A percentile compares a stretch with the other conserved stretches of the same genome.
Conservation (phyloP, 2,329 filamentous ascomycete genomes). For the Colletotrichum tropicicola region DNA sequence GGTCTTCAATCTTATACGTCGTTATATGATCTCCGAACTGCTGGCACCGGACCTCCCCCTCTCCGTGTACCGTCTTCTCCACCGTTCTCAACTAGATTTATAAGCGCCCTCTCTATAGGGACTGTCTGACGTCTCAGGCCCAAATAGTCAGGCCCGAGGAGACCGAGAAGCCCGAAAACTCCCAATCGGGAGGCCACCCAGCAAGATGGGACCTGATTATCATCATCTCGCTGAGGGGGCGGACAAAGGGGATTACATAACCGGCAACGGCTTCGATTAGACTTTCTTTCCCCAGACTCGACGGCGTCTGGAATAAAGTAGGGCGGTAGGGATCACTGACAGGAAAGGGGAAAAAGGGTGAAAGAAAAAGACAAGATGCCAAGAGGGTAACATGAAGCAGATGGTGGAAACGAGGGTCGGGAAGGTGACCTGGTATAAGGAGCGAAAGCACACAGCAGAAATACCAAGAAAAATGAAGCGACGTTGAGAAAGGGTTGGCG, state of each 20-base stretch:
- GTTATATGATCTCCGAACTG: not conserved
- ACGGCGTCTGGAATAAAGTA: conserved; percentile 9
- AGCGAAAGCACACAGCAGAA: not conserved
- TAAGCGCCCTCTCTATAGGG: not conserved
- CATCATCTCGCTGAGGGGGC: not conserved
- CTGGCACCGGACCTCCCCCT: not conserved
- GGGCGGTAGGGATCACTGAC: not conserved
- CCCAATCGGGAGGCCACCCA: not conserved
- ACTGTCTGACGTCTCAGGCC: not conserved
- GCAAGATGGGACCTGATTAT: not conserved
- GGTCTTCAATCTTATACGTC: not conserved
- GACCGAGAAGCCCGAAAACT: not conserved
- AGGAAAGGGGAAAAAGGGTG: not conserved
- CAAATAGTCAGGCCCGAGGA: no score
- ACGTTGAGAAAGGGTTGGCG: not conserved
- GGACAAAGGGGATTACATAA: not conserved
- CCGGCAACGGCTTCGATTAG: not conserved
- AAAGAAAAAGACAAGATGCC: conserved; percentile 18
- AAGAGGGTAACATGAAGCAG: not conserved
- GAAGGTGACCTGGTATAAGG: not conserved
- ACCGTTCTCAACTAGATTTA: not conserved
- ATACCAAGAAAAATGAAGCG: conserved; percentile 1
- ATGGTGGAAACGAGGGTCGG: not conserved
- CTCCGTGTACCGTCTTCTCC: not conserved
- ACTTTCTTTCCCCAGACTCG: not conserved